Evolutionary conservation across 805 yeast species (phyloP), one percentile per base, ranked within the genome.

Genomic region (Yamadazyma sp.): DNA sequence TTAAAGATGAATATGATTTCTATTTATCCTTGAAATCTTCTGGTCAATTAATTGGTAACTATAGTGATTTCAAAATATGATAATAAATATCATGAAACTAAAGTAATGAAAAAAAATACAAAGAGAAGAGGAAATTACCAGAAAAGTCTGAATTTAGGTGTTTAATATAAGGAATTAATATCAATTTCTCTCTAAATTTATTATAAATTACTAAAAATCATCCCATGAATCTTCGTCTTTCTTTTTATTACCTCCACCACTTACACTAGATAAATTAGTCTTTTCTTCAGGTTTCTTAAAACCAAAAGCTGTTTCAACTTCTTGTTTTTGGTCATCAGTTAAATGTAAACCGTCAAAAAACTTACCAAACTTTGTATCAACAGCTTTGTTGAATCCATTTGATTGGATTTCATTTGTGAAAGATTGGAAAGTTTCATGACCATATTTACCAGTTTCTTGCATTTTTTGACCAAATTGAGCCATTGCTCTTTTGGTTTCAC

Each of bases 381-480:
- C 76, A 33, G 72, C 60, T 36, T 56, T 60, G 45, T 63, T 60
- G 30, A 63, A 46, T 5, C 71, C 69, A 36, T 53, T 69, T 43
- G 47, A 60, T 56, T 60, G 63, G 19, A 62, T 47, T 55, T 70
- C 62, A 23, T 53, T 42, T 26, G 87, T 80, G 52, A 80, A 78
- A 12, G 68, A 65, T 42, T 69, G 72, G 50, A 76, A 72, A n/a
- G 82, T 79, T 44, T 80, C 82, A 35, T 78, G 79, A 18, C 95
- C 86, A 46, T 77, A 78, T 41, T 69, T 74, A 22, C 94, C 84
- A 1, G 96, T 86, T 47, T 88, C 94, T 56, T 85, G 95, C 65
- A 91, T 84, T 53, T 80, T 87, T 55, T 86, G 95, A 31, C 97
- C 96, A 65, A 91, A 93, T 67, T 93, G 97, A 40, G 86, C 82